Percentiles rank a stretch among this genome's conserved stretches.
Evolutionary conservation across 768 basidiomycete genomes (phyloP).

Genomic region (Lentinula detonsa): DNA sequence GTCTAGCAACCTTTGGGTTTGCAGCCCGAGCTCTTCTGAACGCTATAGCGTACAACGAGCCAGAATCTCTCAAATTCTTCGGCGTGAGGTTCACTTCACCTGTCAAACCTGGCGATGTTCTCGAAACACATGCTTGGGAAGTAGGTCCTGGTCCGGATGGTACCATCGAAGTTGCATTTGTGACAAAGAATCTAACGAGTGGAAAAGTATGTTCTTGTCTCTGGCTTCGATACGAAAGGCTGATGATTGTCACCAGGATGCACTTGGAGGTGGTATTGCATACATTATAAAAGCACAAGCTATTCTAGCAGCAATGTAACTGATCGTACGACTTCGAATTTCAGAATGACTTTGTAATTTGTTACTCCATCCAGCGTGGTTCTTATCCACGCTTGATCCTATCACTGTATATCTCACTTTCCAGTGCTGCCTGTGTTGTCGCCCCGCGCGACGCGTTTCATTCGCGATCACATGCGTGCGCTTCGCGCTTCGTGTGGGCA

Average conservation of each 20-base stretch:
- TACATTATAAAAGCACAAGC: constrained; percentile 49
- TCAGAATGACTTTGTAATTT: too few relatives aligned
- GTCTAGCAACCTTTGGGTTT: constrained; percentile 80
- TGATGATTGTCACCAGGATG: constrained; percentile 26
- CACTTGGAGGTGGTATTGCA: constrained; percentile 57
- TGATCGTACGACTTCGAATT: too few relatives aligned
- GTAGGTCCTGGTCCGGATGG: constrained; percentile 59
- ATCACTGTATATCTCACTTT: too few relatives aligned
- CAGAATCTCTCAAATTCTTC: constrained; percentile 57
- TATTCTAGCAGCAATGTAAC: constrained; percentile 18
- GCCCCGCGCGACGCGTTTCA: not conserved
- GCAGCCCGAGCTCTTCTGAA: constrained; percentile 71
- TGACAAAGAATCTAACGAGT: constrained; percentile 51
- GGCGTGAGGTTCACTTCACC: constrained; percentile 78
- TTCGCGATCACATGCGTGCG: not conserved
- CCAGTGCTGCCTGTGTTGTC: too few relatives aligned
- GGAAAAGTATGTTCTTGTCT: constrained; percentile 43
- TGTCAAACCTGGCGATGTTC: constrained; percentile 74
- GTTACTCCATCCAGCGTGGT: too few relatives aligned
- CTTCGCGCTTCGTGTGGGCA: not conserved
- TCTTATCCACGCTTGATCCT: too few relatives aligned
- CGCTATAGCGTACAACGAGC: constrained; percentile 54
- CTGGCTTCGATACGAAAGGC: not conserved
- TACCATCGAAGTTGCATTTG: constrained; percentile 54
- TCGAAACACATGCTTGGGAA: constrained; percentile 79